phyloP scores from a whole-genome alignment of 225 moss, liverwort and hornwort genomes.

The Sphagnum contortum region DNA sequence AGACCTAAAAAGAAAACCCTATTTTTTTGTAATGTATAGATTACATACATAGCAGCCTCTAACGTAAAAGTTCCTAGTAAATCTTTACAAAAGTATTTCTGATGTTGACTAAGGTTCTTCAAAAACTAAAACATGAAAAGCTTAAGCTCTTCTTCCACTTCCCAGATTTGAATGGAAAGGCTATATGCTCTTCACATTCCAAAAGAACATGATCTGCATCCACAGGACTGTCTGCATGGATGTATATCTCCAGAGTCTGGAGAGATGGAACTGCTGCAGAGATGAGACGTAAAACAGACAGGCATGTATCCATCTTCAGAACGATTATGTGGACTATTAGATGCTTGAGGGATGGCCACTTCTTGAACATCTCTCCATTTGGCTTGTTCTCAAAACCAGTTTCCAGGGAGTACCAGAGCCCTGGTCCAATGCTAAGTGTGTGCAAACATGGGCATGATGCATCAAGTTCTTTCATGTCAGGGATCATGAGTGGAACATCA shows the following conservation, averaged over 20 bases:
- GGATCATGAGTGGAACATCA: constrained; percentile 18
- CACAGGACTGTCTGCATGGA: constrained; percentile 59
- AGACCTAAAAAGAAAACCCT: no score
- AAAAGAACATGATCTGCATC: constrained; percentile 10
- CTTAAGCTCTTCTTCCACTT: constrained; percentile 78
- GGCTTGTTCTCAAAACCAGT: constrained; percentile 7
- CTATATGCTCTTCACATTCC: constrained; percentile 5
- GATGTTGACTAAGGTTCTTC: background rate
- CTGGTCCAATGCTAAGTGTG: constrained; percentile 72
- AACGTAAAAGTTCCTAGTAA: no score
- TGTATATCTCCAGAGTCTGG: constrained; percentile 42
- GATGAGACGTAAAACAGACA: constrained; percentile 31
- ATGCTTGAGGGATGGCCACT: constrained; percentile 41
- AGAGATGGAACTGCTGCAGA: constrained; percentile 40
- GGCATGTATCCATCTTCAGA: constrained; percentile 33
- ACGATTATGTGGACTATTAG: constrained; percentile 78
- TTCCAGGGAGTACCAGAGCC: constrained; percentile 72
- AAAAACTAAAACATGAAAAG: constrained; percentile 87
- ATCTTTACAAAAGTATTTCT: no score
- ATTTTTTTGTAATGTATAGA: no score
- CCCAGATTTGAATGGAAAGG: constrained; percentile 32
- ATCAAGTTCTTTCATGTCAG: constrained; percentile 41
- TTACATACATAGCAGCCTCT: no score
- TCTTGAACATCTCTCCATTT: constrained; percentile 8
- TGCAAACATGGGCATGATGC: constrained; percentile 29